These are phyloP conservation scores for Cladosporium sp. DNA, from an alignment of 2,329 filamentous ascomycete species.

Conservation along the genomic window DNA sequence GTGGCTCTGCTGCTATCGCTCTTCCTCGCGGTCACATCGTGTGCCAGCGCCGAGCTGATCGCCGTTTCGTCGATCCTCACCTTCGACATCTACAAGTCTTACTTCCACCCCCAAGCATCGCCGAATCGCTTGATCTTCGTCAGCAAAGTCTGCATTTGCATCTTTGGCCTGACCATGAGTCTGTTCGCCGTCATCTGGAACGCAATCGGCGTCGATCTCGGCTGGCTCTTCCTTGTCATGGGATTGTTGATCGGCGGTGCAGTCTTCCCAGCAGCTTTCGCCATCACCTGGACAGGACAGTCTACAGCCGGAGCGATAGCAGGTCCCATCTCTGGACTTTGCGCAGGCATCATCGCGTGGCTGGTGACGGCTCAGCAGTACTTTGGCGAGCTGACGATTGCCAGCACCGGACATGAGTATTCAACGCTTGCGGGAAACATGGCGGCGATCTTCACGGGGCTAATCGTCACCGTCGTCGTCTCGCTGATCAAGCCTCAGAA, in stretches of 20 bases:
- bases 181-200: constrained; percentile 39
- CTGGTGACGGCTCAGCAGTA: constrained; percentile 38
- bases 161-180: constrained; percentile 44
- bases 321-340: constrained; percentile 48
- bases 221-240: constrained; percentile 43
- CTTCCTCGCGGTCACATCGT: constrained; percentile 35
- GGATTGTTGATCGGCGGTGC: constrained; percentile 46
- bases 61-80: constrained; percentile 43
- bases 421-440: constrained; percentile 44
- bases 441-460: constrained; percentile 43
- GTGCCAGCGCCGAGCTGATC: constrained; percentile 41
- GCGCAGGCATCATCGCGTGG: constrained; percentile 48
- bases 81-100: constrained; percentile 45
- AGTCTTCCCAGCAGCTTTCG: constrained; percentile 47
- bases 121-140: constrained; percentile 41
- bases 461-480: constrained; percentile 42
- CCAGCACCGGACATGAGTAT: constrained; percentile 41
- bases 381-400: constrained; percentile 42
- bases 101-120: constrained; percentile 40
- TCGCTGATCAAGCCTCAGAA: constrained; percentile 40
- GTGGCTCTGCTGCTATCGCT: constrained; percentile 22
- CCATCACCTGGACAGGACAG: constrained; percentile 49
- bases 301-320: constrained; percentile 48
- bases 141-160: constrained; percentile 43
- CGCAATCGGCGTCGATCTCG: constrained; percentile 40